phyloP scores from a whole-genome alignment of 768 basidiomycete genomes.

The Suillus brevipes region DNA sequence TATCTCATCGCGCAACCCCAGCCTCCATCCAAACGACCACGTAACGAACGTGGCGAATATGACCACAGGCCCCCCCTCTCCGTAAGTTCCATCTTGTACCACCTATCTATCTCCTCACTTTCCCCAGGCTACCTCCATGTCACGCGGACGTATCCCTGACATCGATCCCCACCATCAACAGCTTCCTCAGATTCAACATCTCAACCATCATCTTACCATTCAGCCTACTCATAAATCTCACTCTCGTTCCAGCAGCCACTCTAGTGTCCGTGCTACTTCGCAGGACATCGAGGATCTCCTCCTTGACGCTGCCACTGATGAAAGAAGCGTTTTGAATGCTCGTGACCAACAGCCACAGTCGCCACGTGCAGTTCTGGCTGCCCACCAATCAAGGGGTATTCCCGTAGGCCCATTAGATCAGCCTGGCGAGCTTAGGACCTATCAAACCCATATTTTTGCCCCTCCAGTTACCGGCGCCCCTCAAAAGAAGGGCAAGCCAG shows the following conservation, averaged over 20 bases:
- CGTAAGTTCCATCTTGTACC: neutral
- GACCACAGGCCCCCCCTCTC: slow-evolving; percentile 18
- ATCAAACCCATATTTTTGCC: slow-evolving; percentile 71
- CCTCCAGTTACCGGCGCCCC: slow-evolving; percentile 74
- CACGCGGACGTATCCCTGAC: slow-evolving; percentile 19
- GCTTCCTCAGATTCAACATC: slow-evolving; percentile 24
- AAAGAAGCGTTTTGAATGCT: slow-evolving; percentile 26
- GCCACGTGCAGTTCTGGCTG: slow-evolving; percentile 27
- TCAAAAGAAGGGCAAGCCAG: slow-evolving; percentile 60
- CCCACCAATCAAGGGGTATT: slow-evolving; percentile 34
- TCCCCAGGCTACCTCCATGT: slow-evolving; percentile 14
- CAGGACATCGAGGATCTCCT: slow-evolving; percentile 48
- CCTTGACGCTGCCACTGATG: slow-evolving; percentile 43
- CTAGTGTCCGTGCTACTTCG: slow-evolving; percentile 35
- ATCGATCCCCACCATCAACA: slow-evolving; percentile 25
- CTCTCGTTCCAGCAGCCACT: slow-evolving; percentile 37
- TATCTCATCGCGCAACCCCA: slow-evolving; percentile 35
- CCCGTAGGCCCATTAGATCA: slow-evolving; percentile 32
- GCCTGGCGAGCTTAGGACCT: slow-evolving; percentile 42
- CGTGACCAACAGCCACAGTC: slow-evolving; percentile 33
- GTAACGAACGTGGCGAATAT: slow-evolving; percentile 39
- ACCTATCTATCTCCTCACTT: neutral
- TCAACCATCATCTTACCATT: slow-evolving; percentile 5
- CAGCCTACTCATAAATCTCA: slow-evolving; percentile 15
- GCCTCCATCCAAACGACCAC: slow-evolving; percentile 51